Conservation (phyloP, 2,329 filamentous ascomycete species). For the Beauveria bassiana region DNA sequence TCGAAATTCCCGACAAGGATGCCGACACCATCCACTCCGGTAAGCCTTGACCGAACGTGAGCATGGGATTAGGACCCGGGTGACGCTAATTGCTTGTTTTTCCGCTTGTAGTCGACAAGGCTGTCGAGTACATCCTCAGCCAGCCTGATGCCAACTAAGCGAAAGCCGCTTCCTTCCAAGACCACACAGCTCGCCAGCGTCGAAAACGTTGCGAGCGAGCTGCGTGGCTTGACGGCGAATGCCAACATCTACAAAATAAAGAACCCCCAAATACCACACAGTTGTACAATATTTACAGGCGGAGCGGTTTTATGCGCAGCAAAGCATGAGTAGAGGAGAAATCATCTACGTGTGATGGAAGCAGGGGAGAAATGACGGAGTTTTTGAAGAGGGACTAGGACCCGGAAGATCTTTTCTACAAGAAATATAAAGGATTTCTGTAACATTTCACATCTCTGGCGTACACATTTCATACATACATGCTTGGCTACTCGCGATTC, state of each 20-base stretch:
- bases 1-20: constrained; percentile 97
- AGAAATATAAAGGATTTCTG: constrained; percentile 9
- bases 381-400: background rate
- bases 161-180: background rate
- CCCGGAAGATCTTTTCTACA: background rate
- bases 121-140: constrained; percentile 85
- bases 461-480: no score
- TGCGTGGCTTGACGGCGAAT: background rate
- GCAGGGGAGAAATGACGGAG: background rate
- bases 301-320: constrained; percentile 70
- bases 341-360: background rate
- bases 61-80: no score
- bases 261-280: constrained; percentile 3
- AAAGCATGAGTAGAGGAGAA: constrained; percentile 52
- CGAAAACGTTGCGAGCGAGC: background rate
- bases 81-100: constrained; percentile 11
- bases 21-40: constrained; percentile 89
- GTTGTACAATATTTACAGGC: constrained; percentile 52
- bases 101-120: constrained; percentile 67
- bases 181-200: background rate
- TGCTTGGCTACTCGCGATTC: background rate
- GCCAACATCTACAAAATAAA: background rate
- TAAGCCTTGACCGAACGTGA: constrained; percentile 38
- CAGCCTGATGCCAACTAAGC: constrained; percentile 78
- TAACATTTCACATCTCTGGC: background rate